Conservation (phyloP, 2,329 filamentous ascomycete species). For the Aspergillus sp. region DNA sequence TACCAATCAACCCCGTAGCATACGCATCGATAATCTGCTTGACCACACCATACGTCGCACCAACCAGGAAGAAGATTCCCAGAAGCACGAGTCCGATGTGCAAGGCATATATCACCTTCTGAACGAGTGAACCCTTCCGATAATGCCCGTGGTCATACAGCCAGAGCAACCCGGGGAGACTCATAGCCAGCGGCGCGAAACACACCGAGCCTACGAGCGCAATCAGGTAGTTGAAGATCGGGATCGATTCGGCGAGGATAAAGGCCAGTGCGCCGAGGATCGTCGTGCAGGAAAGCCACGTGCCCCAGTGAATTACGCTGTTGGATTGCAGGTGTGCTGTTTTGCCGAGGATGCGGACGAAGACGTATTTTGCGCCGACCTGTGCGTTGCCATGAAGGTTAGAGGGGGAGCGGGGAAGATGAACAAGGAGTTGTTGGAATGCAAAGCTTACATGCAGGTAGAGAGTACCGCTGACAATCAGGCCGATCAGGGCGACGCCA, state of each 20-base stretch:
- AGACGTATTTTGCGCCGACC: conserved; percentile 58
- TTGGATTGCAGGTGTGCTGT: conserved; percentile 58
- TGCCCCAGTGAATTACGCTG: conserved; percentile 56
- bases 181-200: conserved; percentile 57
- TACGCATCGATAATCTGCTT: conserved; percentile 25
- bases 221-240: conserved; percentile 59
- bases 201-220: conserved; percentile 55
- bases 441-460: conserved; percentile 49
- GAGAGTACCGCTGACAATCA: conserved; percentile 55
- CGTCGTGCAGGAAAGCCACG: conserved; percentile 55
- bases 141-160: conserved; percentile 52
- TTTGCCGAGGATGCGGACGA: conserved; percentile 59
- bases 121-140: conserved; percentile 39
- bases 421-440: too few species aligned
- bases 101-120: conserved; percentile 45
- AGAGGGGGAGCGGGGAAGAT: too few species aligned
- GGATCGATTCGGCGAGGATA: conserved; percentile 58
- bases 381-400: not conserved
- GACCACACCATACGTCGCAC: conserved; percentile 43
- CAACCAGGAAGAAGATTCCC: conserved; percentile 54
- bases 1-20: conserved; percentile 17
- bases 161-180: conserved; percentile 57
- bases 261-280: conserved; percentile 52
- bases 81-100: conserved; percentile 51
- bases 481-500: conserved; percentile 61